Evolutionary conservation across 2,329 filamentous ascomycete species (phyloP), one percentile per base, ranked within the genome.

Genomic region (Sporothrix dimorphospora): DNA sequence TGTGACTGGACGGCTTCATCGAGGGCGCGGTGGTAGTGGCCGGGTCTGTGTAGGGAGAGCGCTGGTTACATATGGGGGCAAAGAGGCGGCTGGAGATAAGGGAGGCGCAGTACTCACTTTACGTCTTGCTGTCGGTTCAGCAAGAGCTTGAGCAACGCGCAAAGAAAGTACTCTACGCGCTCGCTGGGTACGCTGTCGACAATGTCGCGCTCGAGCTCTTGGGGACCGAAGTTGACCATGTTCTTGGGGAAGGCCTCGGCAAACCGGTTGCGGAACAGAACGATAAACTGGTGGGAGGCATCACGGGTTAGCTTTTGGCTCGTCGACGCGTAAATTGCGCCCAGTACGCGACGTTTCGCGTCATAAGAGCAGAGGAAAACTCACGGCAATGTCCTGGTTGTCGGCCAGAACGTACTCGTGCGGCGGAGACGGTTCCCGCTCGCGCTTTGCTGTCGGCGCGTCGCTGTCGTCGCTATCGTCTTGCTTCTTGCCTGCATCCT

Each of bases 51-150:
- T 27, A 11, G 3, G 4, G 16, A 19, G 3, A 3, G n/a, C 7
- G 24, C 38, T 49, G 34, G 65, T 40, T 38, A 42, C 19, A 49
- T 24, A 38, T 4, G 34, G n/a, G 55, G 21, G 27, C 55, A 70
- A 49, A 27, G 45, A 45, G 71, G 42, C 24, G 14, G 16, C 8
- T 1, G 47, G 16, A n/a, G 98, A 77, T 74, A 55, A 30, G 74
- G 42, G 7, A n/a, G 14, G 19, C 5, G 38, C 69, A 53, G 61
- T 70, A 74, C 94, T 82, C 89, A 98, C 96, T 99, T 97, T 80
- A 98, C 93, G 83, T 97, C 94, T 81, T 99, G 97, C 86, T 99
- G 98, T 81, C 96, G 91, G 82, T 99, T 99, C 78, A 99, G 86
- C 71, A 98, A 89, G 77, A 99, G 85, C 42, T 92, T 91, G 59